These are phyloP conservation scores for Myxozyma vanderwaltii DNA, from an alignment of 805 yeast species.

Conservation along the genomic window DNA sequence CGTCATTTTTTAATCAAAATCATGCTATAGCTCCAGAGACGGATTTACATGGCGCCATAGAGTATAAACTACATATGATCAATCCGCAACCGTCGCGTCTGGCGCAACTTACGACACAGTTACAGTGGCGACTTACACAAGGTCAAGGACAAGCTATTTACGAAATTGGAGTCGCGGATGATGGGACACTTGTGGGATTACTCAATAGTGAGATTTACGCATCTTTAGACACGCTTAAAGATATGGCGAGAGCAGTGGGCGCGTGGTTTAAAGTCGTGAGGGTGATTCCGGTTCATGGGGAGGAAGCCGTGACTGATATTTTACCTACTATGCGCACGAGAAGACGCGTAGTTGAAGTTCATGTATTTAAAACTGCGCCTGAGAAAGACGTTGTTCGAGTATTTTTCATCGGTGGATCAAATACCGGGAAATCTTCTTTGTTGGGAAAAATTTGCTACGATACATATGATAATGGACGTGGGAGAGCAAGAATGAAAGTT, in stretches of 20 bases:
- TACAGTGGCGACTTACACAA: slow-evolving; percentile 33
- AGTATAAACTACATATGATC: slow-evolving; percentile 31
- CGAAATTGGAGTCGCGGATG: slow-evolving; percentile 31
- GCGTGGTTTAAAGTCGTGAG: slow-evolving; percentile 33
- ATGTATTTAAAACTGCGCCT: slow-evolving; percentile 19
- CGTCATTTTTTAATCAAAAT: neutral
- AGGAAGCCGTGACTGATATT: slow-evolving; percentile 3
- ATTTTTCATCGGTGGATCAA: slow-evolving; percentile 25
- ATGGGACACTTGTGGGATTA: slow-evolving; percentile 30
- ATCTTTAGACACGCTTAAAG: slow-evolving; percentile 25
- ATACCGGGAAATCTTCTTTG: slow-evolving; percentile 30
- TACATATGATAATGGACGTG: slow-evolving; percentile 30
- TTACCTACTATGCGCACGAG: neutral
- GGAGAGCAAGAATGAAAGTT: slow-evolving; percentile 26
- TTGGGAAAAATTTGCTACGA: slow-evolving; percentile 27
- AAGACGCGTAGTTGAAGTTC: slow-evolving; percentile 28
- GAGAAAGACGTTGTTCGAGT: slow-evolving; percentile 22
- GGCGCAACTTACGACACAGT: slow-evolving; percentile 33
- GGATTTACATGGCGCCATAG: slow-evolving; percentile 34
- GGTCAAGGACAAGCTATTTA: slow-evolving; percentile 34
- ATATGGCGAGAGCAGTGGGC: slow-evolving; percentile 24
- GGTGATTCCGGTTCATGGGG: slow-evolving; percentile 22
- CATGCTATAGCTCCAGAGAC: slow-evolving; percentile 22
- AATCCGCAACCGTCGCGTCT: slow-evolving; percentile 27
- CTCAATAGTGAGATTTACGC: slow-evolving; percentile 20